A percentile compares a stretch with the other conserved stretches of the same genome.
Evolutionary conservation across 2,329 filamentous ascomycete genomes (phyloP).

Genomic region (Colletotrichum salicis): DNA sequence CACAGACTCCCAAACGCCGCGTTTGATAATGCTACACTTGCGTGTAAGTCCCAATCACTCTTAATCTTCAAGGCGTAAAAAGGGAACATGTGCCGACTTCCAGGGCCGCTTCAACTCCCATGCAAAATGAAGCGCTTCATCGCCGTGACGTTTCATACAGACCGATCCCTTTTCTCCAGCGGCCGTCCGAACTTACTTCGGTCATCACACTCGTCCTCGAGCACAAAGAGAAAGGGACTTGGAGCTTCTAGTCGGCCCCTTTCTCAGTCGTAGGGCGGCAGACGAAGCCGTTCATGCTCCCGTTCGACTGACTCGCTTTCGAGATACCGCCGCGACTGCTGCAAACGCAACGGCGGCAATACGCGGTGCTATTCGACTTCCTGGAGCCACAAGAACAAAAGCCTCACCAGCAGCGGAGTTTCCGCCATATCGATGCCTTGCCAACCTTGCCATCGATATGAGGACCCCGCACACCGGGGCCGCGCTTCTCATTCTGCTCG

Average conservation of each 20-base stretch:
- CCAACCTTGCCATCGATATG: constrained; percentile 55
- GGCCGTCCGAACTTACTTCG: background rate
- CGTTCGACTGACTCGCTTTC: background rate
- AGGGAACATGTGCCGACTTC: constrained; percentile 29
- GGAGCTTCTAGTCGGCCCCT: background rate
- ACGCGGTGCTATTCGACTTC: too few species aligned
- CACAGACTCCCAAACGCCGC: constrained; percentile 1
- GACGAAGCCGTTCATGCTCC: background rate
- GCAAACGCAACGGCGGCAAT: background rate
- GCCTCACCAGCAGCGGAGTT: constrained; percentile 64
- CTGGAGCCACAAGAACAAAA: background rate
- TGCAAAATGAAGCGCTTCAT: constrained; percentile 16
- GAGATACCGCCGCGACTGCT: background rate
- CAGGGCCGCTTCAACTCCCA: background rate
- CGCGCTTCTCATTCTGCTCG: constrained; percentile 56
- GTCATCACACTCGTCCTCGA: background rate
- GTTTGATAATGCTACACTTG: background rate
- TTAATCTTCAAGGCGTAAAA: background rate
- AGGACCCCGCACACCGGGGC: constrained; percentile 56
- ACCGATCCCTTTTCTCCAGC: background rate
- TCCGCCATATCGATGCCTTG: constrained; percentile 64
- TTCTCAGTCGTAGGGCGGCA: background rate
- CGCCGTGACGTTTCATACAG: constrained; percentile 22
- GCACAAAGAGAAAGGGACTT: too few species aligned
- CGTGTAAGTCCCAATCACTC: background rate